Evolutionary conservation across 2,329 filamentous ascomycete genomes (phyloP), one percentile per base, ranked within the genome.

Genomic region (Acarospora socialis): DNA sequence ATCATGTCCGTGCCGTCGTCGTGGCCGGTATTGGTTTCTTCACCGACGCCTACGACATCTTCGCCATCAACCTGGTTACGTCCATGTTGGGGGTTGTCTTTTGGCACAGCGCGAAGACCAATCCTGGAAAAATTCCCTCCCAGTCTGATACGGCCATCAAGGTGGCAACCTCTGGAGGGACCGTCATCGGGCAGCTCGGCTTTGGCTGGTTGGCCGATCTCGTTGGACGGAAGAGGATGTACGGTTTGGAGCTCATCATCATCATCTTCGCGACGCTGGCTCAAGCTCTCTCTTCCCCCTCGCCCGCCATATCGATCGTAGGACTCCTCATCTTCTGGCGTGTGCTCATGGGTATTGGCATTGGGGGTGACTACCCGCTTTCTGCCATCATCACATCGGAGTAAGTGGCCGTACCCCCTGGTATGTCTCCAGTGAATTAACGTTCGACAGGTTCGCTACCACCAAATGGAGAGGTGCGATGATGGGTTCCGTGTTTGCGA

Each of bases 1-100:
- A 84, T 51, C 81, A 90, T 49, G 70, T 86, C 36, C 70, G 81
- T 23, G 77, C 81, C 36, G 70, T 81, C 33, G 59, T 81, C 6
- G 81, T 87, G 15, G 81, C 81, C 18, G 81, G 82, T 46, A 77
- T 87, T 39, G 82, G 81, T 45, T 90, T 92, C 70, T 90, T 90
- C 57, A 87, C 81, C 10, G 82, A 87, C 51, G 79, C 79, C 8
- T 87, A 86, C 56, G 76, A 80, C 49, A 81, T 84, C 59, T 90
- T 90, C 54, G 74, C 77, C 48, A 77, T 79, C 44, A 77, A 74
- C 41, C 62, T 83, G 48, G 62, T 78, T 41, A 81, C 77, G 17
- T 66, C 70, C 40, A 83, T 86, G 77, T 53, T 86, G 30, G 81
- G 81, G 24, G 73, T 86, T 29, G 80, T 84, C 43, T 87, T 79